Evolutionary conservation across 345 rosid genomes (phyloP).

Genomic region (Gossypium mustelinum): DNA sequence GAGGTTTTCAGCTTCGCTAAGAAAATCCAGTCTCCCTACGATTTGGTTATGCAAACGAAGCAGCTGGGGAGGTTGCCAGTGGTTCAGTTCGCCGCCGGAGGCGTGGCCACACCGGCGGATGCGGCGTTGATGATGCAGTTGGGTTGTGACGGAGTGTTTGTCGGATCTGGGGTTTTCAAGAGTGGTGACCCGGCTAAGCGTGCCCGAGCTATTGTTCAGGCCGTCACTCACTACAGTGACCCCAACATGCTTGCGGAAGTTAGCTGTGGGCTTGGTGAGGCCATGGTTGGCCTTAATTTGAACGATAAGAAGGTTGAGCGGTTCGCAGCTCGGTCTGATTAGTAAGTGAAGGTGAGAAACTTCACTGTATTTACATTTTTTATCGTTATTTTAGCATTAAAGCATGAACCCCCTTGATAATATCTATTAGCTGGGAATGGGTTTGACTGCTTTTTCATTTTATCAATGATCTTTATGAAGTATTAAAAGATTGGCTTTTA

Average conservation of each 20-base stretch:
- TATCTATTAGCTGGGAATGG: not conserved
- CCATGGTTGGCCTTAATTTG: conserved; percentile 74
- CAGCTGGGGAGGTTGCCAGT: conserved; percentile 68
- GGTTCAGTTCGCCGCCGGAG: conserved; percentile 70
- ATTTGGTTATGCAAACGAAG: conserved; percentile 66
- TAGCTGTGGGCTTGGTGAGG: conserved; percentile 66
- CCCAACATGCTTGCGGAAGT: conserved; percentile 59
- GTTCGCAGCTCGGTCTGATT: conserved; percentile 65
- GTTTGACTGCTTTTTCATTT: not conserved
- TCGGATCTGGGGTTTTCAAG: conserved; percentile 69
- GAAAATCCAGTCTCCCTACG: conserved; percentile 61
- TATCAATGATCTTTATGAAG: not conserved
- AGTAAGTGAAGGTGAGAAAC: conserved; percentile 14
- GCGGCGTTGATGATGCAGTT: conserved; percentile 81
- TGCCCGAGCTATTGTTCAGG: conserved; percentile 68
- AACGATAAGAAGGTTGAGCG: conserved; percentile 64
- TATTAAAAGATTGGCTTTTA: not conserved
- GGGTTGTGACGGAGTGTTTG: conserved; percentile 69
- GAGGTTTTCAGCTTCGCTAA: conserved; percentile 70
- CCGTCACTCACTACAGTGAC: conserved; percentile 59
- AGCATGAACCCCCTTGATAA: not conserved
- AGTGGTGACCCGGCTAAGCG: conserved; percentile 61
- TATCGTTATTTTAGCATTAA: not conserved
- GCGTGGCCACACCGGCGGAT: conserved; percentile 73
- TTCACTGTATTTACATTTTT: not conserved